phyloP scores from a whole-genome alignment of 495 filamentous ascomycete genomes.

The Penicillium parvum region DNA sequence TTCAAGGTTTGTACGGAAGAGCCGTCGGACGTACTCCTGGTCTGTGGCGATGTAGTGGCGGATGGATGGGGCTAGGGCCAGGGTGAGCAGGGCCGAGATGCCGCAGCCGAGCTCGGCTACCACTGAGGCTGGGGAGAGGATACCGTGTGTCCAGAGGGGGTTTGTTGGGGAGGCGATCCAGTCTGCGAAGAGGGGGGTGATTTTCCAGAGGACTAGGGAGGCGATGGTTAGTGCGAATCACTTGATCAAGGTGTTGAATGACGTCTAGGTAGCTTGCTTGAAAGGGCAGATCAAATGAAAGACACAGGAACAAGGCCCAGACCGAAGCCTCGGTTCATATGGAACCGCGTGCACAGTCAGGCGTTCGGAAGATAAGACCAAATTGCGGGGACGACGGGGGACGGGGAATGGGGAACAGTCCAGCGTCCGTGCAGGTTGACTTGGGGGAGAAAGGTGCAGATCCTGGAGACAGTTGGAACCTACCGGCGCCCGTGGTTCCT shows the following conservation, averaged over 20 bases:
- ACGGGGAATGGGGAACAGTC: neutral
- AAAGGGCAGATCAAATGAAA: conserved; percentile 5
- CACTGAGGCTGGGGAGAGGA: conserved; percentile 51
- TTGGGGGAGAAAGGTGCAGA: neutral
- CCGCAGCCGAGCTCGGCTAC: conserved; percentile 86
- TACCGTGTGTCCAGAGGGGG: conserved; percentile 54
- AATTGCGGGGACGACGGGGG: neutral
- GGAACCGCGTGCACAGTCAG: neutral
- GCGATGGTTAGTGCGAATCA: neutral
- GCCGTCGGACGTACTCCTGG: conserved; percentile 74
- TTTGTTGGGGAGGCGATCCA: conserved; percentile 69
- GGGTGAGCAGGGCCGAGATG: conserved; percentile 69
- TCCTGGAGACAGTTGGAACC: too few relatives aligned
- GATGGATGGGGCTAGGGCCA: conserved; percentile 59
- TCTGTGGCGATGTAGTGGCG: conserved; percentile 76
- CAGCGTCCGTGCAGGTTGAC: conserved; percentile 8
- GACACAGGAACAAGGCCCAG: neutral
- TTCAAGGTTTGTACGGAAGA: conserved; percentile 69
- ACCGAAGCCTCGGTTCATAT: conserved; percentile 6
- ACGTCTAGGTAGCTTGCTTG: too few relatives aligned
- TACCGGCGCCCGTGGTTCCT: conserved; percentile 90
- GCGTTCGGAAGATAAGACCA: neutral
- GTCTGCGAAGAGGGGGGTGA: conserved; percentile 78
- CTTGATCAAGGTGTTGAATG: too few relatives aligned
- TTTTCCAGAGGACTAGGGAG: conserved; percentile 75